Base-by-base conservation (phyloP, 176 grass and related monocot genomes). In the Bothriochloa decipiens region DNA sequence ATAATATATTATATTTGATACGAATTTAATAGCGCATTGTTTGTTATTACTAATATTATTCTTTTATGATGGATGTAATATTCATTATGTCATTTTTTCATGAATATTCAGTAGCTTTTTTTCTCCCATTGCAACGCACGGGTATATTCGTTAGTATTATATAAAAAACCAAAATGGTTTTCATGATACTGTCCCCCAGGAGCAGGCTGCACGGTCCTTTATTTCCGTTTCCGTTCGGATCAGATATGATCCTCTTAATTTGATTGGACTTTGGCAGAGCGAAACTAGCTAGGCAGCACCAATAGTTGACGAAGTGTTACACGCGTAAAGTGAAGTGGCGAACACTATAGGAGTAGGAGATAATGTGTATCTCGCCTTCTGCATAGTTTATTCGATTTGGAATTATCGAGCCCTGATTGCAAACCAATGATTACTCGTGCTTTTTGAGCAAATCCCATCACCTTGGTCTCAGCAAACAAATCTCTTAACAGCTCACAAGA, bases 291-390 rank as follows among this genome's bases (percentile, higher is more conserved):
- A 55, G 68, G 71, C 10, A 74, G 65, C n/a, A 47, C 14, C 16
- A 16, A 7, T 72, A 43, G 52, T 40, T 32, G 63, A 52, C 33
- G 7, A 15, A 77, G 72, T 20, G 26, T 23, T 42, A 64, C 42
- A 65, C 32, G 77, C 77, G 87, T 47, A 81, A 90, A 90, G 88
- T 26, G 65, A 36, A 33, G 70, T 74, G 83, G 80, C 20, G 53
- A 27, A 52, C 55, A 66, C 46, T 49, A 49, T 43, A 36, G 29
- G 29, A 32, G 29, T 77, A 70, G 16, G 25, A 8, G 78, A 82
- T 79, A 52, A 52, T 49, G 83, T 65, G 64, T 12, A n/a, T 2
- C 25, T 12, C 40, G 16, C 28, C 36, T 58, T 63, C 32, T 32
- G 11, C 75, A 23, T 22, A 47, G 35, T 33, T 27, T 78, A 64